Percentiles rank a stretch among this genome's conserved stretches.
Conservation (phyloP, 2,329 filamentous ascomycete species). For the Sporothrix inflata region DNA sequence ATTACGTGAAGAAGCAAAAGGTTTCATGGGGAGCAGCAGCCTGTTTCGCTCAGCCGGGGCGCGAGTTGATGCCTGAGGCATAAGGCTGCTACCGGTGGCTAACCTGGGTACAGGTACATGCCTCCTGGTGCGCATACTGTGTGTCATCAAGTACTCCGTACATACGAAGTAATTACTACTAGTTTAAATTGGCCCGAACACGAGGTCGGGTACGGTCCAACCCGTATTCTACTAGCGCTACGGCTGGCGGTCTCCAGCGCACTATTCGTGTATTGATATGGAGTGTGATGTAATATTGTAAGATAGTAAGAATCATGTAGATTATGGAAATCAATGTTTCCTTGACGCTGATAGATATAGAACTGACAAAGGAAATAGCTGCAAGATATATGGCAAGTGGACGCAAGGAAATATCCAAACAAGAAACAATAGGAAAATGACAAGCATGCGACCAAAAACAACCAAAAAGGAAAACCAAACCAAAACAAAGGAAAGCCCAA, state of each 20-base stretch:
- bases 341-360: not conserved
- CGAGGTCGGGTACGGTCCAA: constrained; percentile 16
- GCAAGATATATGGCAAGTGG: not conserved
- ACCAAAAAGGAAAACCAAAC: not conserved
- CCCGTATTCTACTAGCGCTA: not conserved
- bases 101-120: not conserved
- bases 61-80: constrained; percentile 14
- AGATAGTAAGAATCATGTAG: not conserved
- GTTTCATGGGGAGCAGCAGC: constrained; percentile 7
- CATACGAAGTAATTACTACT: not conserved
- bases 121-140: not conserved
- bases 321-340: constrained; percentile 9
- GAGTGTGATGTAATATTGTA: not conserved
- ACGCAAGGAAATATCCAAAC: constrained; percentile 3
- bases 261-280: not conserved
- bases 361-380: not conserved
- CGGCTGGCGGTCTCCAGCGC: not conserved
- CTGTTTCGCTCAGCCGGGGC: not conserved
- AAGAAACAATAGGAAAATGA: not conserved
- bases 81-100: not conserved
- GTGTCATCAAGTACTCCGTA: not conserved
- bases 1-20: constrained; percentile 26
- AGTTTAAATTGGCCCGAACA: not conserved
- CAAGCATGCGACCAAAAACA: not conserved
- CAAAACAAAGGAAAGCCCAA: not conserved